These are phyloP conservation scores for Gaultheria prostrata DNA, from an alignment of 148 eudicot genomes.

Conservation along the genomic window DNA sequence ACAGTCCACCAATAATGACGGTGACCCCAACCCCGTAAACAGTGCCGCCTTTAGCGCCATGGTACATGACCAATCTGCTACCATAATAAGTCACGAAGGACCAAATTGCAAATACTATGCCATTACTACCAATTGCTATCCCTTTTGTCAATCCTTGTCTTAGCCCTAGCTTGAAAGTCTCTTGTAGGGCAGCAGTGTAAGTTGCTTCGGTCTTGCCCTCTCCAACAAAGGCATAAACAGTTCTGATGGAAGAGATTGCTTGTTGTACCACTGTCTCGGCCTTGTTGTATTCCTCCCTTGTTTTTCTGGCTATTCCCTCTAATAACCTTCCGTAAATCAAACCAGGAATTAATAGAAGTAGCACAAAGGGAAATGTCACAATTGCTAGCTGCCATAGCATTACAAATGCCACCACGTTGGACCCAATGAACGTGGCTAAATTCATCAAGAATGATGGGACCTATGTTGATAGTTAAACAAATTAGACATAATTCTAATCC, in stretches of 20 bases:
- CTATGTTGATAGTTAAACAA: constrained; percentile 23
- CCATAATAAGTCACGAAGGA: constrained; percentile 65
- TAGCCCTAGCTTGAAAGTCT: constrained; percentile 60
- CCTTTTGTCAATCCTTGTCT: constrained; percentile 85
- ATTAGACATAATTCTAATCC: too few relatives aligned
- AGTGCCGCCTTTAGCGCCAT: constrained; percentile 71
- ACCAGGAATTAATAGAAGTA: constrained; percentile 67
- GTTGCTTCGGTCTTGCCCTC: too few relatives aligned
- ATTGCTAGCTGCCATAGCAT: constrained; percentile 70
- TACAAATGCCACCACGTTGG: constrained; percentile 53
- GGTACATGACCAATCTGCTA: constrained; percentile 79
- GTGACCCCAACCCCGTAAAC: constrained; percentile 75
- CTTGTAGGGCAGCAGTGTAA: too few relatives aligned
- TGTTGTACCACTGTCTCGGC: too few relatives aligned
- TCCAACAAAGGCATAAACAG: too few relatives aligned
- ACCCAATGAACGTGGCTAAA: constrained; percentile 55
- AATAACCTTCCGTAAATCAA: constrained; percentile 67
- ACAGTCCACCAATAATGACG: constrained; percentile 56
- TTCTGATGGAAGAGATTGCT: too few relatives aligned
- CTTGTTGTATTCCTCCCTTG: too few relatives aligned
- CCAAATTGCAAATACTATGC: constrained; percentile 72
- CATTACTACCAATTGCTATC: constrained; percentile 73
- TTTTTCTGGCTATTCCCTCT: too few relatives aligned
- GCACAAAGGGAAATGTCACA: constrained; percentile 54
- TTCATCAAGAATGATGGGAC: constrained; percentile 76